Evolutionary conservation across 2,329 filamentous ascomycete genomes (phyloP), one percentile per base, ranked within the genome.

Genomic region (Bisporella sp.): DNA sequence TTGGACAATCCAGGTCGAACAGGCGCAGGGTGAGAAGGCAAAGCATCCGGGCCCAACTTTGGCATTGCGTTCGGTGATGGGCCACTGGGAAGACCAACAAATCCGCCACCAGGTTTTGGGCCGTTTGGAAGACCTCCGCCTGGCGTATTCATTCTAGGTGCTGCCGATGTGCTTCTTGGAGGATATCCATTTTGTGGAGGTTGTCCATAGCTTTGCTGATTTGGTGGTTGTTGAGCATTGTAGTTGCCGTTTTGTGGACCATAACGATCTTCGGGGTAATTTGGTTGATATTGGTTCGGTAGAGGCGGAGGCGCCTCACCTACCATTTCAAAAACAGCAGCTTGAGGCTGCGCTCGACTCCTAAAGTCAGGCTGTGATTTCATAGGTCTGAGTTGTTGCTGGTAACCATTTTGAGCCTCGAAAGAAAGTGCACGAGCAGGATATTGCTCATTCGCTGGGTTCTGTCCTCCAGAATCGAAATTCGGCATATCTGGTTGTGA

Each of bases 311-410:
- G 80, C 21, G 74, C 72, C 58, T 87, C 82, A 30, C 71, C 76
- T 2, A 79, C 82, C 76, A 91, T 85, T 61, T 89, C 87, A 57
- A 89, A 89, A 1, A 87, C 76, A 6, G 85, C 86, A 2, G 80
- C 74, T 59, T 87, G 81, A 4, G 78, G 75, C 57, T 81, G 75
- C 11, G 57, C 59, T 51, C 52, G 53, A 41, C 55, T 59, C 35
- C 79, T 74, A 51, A 86, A 68, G 61, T 86, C 78, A 31, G 84
- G 82, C 61, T 87, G 84, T 8, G 84, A 87, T 56, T 82, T 82
- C 12, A 81, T 79, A 53, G 77, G 76, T 52, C 73, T 78, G 46
- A 84, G 65, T 57, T 79, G 74, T 46, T 48, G 54, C 30, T 45
- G 31, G 46, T 59, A 62, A 33, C 48, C 53, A 52, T 54, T 57